Evolutionary conservation across 129 eudicot species (phyloP), one percentile per base, ranked within the genome.

Genomic region (Tanacetum coccineum): DNA sequence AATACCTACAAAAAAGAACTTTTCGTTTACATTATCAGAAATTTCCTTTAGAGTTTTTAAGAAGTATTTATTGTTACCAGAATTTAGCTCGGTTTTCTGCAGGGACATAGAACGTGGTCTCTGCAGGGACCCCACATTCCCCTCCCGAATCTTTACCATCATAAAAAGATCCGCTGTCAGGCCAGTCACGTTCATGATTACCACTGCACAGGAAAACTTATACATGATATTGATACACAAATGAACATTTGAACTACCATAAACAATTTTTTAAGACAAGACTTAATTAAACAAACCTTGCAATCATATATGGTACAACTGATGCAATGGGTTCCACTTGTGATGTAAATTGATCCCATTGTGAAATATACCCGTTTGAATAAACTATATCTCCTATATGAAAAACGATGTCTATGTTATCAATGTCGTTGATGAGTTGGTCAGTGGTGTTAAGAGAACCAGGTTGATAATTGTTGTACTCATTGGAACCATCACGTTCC

Each of bases 321-420:
- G 97, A 90, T 59, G 95, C 81, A 72, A 87, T 80, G 18, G 95
- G 95, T 70, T 86, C 95, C 64, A 90, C 81, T 72, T 83, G 97
- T 28, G 97, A 81, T 11, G 97, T 90, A 67, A 84, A 90, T 57
- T 87, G 97, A 60, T 90, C 97, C 97, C 97, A 90, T 67, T 86
- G 95, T 72, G 97, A 90, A 42, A 90, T 70, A 53, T 89, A 89
- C 6, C 97, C 97, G 44, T 89, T 89, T 10, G 95, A 78, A 76
- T 86, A 89, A 10, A 82, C 58, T 18, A 87, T 66, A 70, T 90
- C 97, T 71, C 97, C 97, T 40, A 86, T 90, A 52, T 84, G 91
- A 70, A 90, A 90, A 30, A 90, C 89, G 39, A 66, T 67, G 74
- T 90, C 97, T 64, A 81, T 75, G 81, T 90, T 82, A 13, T 82